Conservation (phyloP, 192 early-diverging fungal genomes). For the Gonapodya sp. region DNA sequence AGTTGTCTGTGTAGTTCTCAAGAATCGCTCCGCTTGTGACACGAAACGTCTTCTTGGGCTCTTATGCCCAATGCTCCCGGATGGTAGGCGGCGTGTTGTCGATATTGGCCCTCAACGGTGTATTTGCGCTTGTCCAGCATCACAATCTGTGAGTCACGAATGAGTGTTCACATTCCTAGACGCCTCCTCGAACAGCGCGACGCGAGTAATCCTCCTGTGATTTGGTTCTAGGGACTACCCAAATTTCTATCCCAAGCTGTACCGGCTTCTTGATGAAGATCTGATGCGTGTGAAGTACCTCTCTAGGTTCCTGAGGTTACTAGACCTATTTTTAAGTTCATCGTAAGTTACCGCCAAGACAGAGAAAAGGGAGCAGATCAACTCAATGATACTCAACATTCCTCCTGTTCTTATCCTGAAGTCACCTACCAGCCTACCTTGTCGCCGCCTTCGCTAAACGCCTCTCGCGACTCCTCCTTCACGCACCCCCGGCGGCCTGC, state of each 20-base stretch:
- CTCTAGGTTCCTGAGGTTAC: constrained; percentile 85
- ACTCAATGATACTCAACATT: not conserved
- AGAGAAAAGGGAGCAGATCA: too few species aligned
- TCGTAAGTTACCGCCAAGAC: constrained; percentile 35
- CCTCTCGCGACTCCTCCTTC: constrained; percentile 70
- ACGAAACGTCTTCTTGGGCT: too few species aligned
- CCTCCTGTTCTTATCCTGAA: constrained; percentile 13
- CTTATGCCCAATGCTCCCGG: not conserved
- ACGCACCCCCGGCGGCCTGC: constrained; percentile 75
- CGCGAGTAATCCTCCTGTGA: not conserved
- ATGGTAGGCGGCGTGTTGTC: constrained; percentile 70
- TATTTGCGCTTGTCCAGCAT: constrained; percentile 91
- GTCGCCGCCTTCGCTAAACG: constrained; percentile 91
- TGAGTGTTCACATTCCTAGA: too few species aligned
- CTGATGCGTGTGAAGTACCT: constrained; percentile 91
- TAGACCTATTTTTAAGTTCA: constrained; percentile 80
- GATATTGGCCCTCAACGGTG: constrained; percentile 85
- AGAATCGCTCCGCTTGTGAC: not conserved
- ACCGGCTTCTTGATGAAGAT: constrained; percentile 79
- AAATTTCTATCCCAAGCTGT: constrained; percentile 94
- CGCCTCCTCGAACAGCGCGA: not conserved
- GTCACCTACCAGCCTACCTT: constrained; percentile 78
- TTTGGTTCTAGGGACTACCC: constrained; percentile 96
- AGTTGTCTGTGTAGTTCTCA: not conserved
- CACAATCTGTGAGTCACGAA: constrained; percentile 84